phyloP scores from a whole-genome alignment of 352 stramenopile genomes.

The Phytopythium chamaehyphon region DNA sequence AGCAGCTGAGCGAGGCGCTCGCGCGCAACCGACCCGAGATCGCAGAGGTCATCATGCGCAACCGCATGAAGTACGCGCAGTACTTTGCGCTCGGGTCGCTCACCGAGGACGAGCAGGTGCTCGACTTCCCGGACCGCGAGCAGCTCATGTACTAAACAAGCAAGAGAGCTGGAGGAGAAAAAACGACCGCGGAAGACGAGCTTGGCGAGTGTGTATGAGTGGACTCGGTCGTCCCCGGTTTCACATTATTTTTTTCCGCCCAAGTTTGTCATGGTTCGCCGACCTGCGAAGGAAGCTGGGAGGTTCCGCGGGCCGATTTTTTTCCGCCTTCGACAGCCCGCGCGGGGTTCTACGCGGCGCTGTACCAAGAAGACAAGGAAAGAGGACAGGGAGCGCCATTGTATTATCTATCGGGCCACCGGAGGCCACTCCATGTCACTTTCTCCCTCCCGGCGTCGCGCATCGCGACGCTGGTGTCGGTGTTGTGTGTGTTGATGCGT shows the following conservation, averaged over 20 bases:
- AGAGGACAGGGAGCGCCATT: not conserved
- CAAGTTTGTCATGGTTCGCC: not conserved
- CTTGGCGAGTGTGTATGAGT: constrained; percentile 1
- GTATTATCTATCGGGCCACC: constrained; percentile 5
- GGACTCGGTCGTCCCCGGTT: not conserved
- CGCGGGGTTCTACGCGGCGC: not conserved
- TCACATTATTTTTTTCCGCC: not conserved
- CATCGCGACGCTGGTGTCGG: too few species aligned
- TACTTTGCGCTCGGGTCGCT: constrained; percentile 59
- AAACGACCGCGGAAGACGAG: not conserved
- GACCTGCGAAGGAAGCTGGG: constrained; percentile 3
- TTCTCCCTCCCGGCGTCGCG: too few species aligned
- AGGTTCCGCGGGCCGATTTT: not conserved
- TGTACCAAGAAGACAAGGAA: not conserved
- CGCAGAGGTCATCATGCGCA: constrained; percentile 69
- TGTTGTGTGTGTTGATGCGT: too few species aligned
- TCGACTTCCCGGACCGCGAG: constrained; percentile 38
- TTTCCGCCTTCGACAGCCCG: not conserved
- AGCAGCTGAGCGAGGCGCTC: constrained; percentile 55
- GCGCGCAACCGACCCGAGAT: constrained; percentile 62
- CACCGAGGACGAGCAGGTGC: constrained; percentile 46
- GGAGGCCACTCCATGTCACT: not conserved
- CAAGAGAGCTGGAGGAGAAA: not conserved
- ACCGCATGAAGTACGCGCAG: constrained; percentile 70
- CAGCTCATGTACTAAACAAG: constrained; percentile 8